These are phyloP conservation scores for Triglochin maritima DNA, from an alignment of 106 monocot species.

Conservation along the genomic window DNA sequence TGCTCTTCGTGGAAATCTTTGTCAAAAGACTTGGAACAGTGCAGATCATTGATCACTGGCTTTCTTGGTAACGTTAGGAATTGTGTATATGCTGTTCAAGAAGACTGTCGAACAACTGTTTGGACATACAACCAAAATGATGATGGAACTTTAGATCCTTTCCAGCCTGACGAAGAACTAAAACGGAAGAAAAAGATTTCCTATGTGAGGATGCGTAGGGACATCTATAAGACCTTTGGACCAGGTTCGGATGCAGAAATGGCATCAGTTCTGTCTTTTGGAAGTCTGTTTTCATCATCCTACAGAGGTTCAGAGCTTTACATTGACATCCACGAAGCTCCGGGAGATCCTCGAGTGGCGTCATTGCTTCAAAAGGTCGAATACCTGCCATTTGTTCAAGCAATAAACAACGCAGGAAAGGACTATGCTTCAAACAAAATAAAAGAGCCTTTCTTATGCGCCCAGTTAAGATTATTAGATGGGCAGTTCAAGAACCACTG, in stretches of 20 bases:
- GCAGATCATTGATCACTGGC: conserved; percentile 55
- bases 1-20: conserved; percentile 22
- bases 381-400: conserved; percentile 67
- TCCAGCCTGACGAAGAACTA: conserved; percentile 62
- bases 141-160: conserved; percentile 53
- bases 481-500: conserved; percentile 97
- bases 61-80: conserved; percentile 19
- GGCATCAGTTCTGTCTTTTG: conserved; percentile 59
- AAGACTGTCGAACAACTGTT: conserved; percentile 91
- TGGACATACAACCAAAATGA: conserved; percentile 77
- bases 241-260: conserved; percentile 47
- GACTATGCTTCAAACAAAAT: conserved; percentile 42
- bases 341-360: conserved; percentile 31
- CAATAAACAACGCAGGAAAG: conserved; percentile 58
- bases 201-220: conserved; percentile 56
- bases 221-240: conserved; percentile 63
- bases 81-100: conserved; percentile 62
- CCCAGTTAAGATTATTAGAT: conserved; percentile 83
- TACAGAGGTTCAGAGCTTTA: conserved; percentile 73
- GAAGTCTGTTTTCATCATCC: conserved; percentile 59
- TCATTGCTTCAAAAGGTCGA: conserved; percentile 38
- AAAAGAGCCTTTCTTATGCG: conserved; percentile 72
- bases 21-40: conserved; percentile 22
- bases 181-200: conserved; percentile 59
- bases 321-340: conserved; percentile 65